Base-by-base conservation (phyloP, 2,329 filamentous ascomycete genomes). In the Scolecobasidium constrictum region DNA sequence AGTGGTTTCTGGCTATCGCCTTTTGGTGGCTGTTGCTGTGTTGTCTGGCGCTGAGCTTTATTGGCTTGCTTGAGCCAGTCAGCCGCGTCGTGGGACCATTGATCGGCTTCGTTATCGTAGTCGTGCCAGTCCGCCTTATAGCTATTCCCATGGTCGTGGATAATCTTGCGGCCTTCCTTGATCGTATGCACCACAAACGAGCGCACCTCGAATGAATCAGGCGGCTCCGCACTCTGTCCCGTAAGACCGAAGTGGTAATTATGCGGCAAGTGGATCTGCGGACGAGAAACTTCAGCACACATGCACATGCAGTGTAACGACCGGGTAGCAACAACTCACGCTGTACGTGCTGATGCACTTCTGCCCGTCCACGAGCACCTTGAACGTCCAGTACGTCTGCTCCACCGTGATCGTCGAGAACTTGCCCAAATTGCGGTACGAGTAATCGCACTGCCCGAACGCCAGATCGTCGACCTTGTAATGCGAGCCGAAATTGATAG, bases 151-250 rank as follows among this genome's bases (percentile, higher is more conserved):
- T 21, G 35, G 20, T 23, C 37, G 34, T 44, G 38, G 33, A 13
- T 3, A 9, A 16, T 11, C 17, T 19, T 33, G 12, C 31, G 13
- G 28, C 33, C 39, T 13, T 35, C 13, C 21, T 38, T 17, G 4
- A 38, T 33, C 17, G 37, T 79, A 56, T 80, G 77, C 40, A 92
- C 76, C 26, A 83, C 72, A 57, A 96, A 75, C 59, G 90, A 93
- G 70, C 88, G 92, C 50, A 94, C 63, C 63, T 98, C 92, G 55
- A 95, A 94, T 4, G 86, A 94, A 64, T 98, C 92, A 1, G 92
- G 87, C 53, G 79, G 88, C 51, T 96, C 90, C 21, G 86, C 84
- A 3, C 86, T 90, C 13, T 86, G 84, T 34, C 90, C 92, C 11
- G 83, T 86, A 52, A 98, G 67, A 53, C 92, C 92, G 51, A 94